A percentile compares a stretch with the other conserved stretches of the same genome.
phyloP scores from a whole-genome alignment of 768 basidiomycete species.

The Boletus pseudopeckii region DNA sequence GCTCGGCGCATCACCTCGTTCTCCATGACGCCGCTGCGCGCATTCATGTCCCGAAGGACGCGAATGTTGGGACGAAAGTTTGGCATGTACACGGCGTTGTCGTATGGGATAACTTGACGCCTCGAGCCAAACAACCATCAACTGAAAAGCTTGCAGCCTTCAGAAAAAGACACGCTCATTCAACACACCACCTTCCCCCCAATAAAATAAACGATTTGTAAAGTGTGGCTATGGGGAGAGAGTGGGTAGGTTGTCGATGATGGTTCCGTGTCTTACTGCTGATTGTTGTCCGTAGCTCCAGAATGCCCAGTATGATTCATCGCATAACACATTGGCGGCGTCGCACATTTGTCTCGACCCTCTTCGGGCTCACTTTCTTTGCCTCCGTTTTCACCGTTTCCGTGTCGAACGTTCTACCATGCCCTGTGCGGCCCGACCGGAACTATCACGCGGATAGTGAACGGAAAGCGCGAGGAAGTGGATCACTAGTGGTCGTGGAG shows the following conservation, averaged over 20 bases:
- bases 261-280: slow-evolving; percentile 5
- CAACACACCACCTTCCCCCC: background rate
- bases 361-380: slow-evolving; percentile 79
- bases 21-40: slow-evolving; percentile 62
- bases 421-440: slow-evolving; percentile 64
- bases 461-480: slow-evolving; percentile 24
- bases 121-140: slow-evolving; percentile 24
- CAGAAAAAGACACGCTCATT: background rate
- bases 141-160: background rate
- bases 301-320: slow-evolving; percentile 55
- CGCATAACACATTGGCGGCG: slow-evolving; percentile 55
- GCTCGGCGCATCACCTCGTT: slow-evolving; percentile 85
- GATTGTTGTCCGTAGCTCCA: slow-evolving; percentile 50
- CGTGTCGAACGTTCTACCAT: slow-evolving; percentile 74
- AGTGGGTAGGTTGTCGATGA: slow-evolving; percentile 12
- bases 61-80: slow-evolving; percentile 40
- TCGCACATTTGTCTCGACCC: slow-evolving; percentile 70
- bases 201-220: background rate
- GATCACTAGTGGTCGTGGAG: slow-evolving; percentile 43
- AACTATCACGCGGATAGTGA: slow-evolving; percentile 58
- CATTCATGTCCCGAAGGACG: slow-evolving; percentile 76
- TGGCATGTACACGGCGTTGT: slow-evolving; percentile 13
- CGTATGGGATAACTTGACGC: too few relatives aligned
- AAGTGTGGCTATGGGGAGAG: slow-evolving; percentile 27
- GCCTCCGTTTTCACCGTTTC: slow-evolving; percentile 78